These are phyloP conservation scores for Sarcodon sp. DNA, from an alignment of 768 basidiomycete genomes.

Conservation along the genomic window DNA sequence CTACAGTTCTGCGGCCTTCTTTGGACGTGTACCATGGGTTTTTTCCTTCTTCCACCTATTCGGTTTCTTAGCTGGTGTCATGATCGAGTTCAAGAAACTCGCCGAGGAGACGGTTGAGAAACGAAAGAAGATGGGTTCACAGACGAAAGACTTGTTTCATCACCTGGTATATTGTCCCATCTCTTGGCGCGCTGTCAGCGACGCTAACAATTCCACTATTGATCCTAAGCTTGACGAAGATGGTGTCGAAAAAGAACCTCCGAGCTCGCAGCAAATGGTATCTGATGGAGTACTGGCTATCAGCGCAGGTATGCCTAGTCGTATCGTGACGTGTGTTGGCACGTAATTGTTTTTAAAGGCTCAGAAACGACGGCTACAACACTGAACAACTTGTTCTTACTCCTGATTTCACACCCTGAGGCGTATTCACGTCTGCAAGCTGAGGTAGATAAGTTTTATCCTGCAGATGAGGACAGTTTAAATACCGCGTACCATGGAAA, in stretches of 20 bases:
- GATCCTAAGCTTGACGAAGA: conserved; percentile 14
- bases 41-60: too few species aligned
- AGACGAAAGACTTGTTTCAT: background rate
- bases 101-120: background rate
- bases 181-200: background rate
- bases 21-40: too few species aligned
- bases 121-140: background rate
- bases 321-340: too few species aligned
- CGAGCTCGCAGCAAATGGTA: conserved; percentile 16
- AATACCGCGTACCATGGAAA: conserved; percentile 2
- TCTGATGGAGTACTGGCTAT: conserved; percentile 25
- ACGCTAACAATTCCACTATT: background rate
- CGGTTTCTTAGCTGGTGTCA: too few species aligned
- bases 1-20: background rate
- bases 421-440: conserved; percentile 12
- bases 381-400: conserved; percentile 16
- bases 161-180: background rate
- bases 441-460: conserved; percentile 16
- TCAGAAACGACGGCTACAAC: conserved; percentile 32
- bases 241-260: conserved; percentile 13
- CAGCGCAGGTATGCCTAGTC: conserved; percentile 19
- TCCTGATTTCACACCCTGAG: conserved; percentile 11
- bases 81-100: background rate
- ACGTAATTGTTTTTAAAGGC: background rate
- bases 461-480: conserved; percentile 9